Evolutionary conservation across 768 basidiomycete species (phyloP), one percentile per base, ranked within the genome.

Genomic region (Tricholoma sp.): DNA sequence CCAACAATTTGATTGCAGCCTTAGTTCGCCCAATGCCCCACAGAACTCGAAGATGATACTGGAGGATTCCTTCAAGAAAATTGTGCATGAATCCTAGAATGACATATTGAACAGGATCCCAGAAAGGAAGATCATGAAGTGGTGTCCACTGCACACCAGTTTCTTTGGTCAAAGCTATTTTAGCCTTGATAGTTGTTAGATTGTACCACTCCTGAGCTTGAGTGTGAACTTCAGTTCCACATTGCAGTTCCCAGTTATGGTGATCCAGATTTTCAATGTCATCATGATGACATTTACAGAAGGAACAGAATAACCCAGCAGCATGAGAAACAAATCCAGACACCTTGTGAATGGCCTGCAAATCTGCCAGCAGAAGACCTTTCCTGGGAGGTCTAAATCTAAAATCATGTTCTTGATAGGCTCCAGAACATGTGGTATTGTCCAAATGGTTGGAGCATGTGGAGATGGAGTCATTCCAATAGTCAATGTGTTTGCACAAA

Each of bases 401-500:
- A n/a, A n/a, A n/a, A n/a, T n/a, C n/a, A 33, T 50, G 28, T 50
- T 17, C 48, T 37, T 50, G 37, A 55, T 49, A 12, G 48, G 33
- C 29, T 55, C 12, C 8, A 55, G 47, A 50, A 55, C 36, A 41
- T 55, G 54, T 32, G 54, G 49, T 29, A 55, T 55, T 31, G 54
- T 55, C 47, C 33, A 48, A 34, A 55, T 32, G 37, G 17, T 41
- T 49, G 54, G 54, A 29, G n/a, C n/a, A n/a, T n/a, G n/a, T n/a
- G n/a, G n/a, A n/a, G n/a, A n/a, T n/a, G n/a, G n/a, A n/a, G n/a
- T n/a, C n/a, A n/a, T n/a, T n/a, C n/a, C n/a, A n/a, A n/a, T n/a
- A n/a, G n/a, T n/a, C n/a, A n/a, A n/a, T n/a, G n/a, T n/a, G n/a
- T n/a, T n/a, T n/a, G n/a, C n/a, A n/a, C n/a, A n/a, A n/a, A n/a